Evolutionary conservation across 805 yeast species (phyloP).

Genomic region (Torulaspora maleeae): DNA sequence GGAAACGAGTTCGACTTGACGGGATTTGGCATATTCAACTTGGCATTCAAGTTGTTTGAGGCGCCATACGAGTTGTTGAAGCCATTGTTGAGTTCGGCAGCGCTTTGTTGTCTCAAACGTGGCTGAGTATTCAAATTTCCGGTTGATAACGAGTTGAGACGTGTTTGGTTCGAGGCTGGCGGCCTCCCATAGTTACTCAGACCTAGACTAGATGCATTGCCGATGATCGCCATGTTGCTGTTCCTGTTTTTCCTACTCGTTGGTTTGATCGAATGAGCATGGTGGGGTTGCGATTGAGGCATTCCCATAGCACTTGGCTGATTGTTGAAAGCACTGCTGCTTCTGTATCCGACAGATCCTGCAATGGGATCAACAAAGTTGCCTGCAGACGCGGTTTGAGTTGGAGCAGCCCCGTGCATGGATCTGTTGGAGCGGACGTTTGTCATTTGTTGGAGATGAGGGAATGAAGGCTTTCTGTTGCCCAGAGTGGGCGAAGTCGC

Average conservation of each 20-base stretch:
- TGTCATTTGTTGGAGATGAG: constrained; percentile 21
- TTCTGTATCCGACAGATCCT: constrained; percentile 12
- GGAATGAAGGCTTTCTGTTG: constrained; percentile 18
- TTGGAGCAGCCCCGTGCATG: constrained; percentile 29
- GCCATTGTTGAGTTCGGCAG: constrained; percentile 3
- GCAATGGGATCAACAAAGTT: constrained; percentile 25
- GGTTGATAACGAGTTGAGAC: constrained; percentile 28
- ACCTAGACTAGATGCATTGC: constrained; percentile 31
- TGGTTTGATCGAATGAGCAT: constrained; percentile 29
- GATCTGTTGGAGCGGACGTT: constrained; percentile 24
- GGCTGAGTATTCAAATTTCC: constrained; percentile 19
- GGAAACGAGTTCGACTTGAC: constrained; percentile 9
- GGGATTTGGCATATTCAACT: constrained; percentile 14
- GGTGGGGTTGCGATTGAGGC: constrained; percentile 12
- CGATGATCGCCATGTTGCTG: constrained; percentile 33
- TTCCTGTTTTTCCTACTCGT: constrained; percentile 37
- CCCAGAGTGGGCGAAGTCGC: constrained; percentile 13
- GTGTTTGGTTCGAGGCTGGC: constrained; percentile 19
- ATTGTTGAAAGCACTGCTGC: background rate
- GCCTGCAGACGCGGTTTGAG: constrained; percentile 15
- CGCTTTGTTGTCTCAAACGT: constrained; percentile 18
- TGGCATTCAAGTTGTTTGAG: constrained; percentile 9
- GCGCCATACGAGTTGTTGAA: background rate
- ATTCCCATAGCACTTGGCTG: constrained; percentile 6
- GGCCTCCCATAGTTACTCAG: constrained; percentile 19